phyloP scores from a whole-genome alignment of 2,329 filamentous ascomycete genomes.

The Ophiostoma quercus region DNA sequence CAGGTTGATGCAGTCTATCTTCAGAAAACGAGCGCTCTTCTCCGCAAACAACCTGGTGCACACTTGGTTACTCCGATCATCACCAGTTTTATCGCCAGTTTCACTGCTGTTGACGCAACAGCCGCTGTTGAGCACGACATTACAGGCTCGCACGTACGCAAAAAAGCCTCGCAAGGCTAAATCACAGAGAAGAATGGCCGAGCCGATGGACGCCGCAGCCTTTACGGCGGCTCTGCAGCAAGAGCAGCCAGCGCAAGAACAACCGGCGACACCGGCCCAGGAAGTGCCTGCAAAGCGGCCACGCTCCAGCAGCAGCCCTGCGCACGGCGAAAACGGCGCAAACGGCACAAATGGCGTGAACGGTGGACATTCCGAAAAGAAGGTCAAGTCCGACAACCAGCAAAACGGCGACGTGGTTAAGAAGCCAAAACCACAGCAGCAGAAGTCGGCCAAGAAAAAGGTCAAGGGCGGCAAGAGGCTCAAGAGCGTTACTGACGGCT shows the following conservation, averaged over 20 bases:
- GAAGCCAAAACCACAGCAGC: slow-evolving; percentile 19
- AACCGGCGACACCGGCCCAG: neutral
- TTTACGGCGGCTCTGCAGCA: neutral
- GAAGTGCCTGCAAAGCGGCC: slow-evolving; percentile 21
- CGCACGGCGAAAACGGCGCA: neutral
- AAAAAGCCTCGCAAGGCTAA: neutral
- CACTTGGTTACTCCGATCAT: neutral
- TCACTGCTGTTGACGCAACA: slow-evolving; percentile 11
- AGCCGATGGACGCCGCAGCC: neutral
- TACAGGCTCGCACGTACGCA: neutral
- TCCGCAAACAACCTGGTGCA: slow-evolving; percentile 5
- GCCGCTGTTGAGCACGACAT: slow-evolving; percentile 18
- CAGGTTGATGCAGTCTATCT: slow-evolving; percentile 7
- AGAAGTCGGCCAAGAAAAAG: slow-evolving; percentile 39
- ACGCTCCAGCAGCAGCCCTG: slow-evolving; percentile 21
- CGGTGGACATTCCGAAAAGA: neutral
- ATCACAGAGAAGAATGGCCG: neutral
- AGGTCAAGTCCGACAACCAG: neutral
- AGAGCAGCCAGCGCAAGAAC: neutral
- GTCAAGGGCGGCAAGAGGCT: slow-evolving; percentile 54
- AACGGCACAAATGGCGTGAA: neutral
- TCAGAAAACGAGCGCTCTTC: slow-evolving; percentile 12
- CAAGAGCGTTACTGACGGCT: slow-evolving; percentile 52
- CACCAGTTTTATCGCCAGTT: neutral
- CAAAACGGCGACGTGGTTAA: slow-evolving; percentile 24